phyloP scores from a whole-genome alignment of 495 filamentous ascomycete species.

The Penicillium angulare region DNA sequence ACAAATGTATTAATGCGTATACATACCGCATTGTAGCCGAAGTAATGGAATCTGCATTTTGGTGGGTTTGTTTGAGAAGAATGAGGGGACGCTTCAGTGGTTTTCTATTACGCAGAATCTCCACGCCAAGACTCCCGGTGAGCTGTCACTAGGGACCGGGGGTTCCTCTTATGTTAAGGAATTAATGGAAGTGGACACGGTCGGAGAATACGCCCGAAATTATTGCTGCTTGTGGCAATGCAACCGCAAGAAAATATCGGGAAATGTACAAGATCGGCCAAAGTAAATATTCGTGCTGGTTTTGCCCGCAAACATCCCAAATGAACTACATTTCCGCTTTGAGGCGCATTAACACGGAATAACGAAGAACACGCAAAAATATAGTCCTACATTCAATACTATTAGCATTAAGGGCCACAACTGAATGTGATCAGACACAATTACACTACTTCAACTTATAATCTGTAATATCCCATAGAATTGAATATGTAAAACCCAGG shows the following conservation, averaged over 20 bases:
- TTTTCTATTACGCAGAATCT: conserved; percentile 23
- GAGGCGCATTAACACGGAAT: too few species aligned
- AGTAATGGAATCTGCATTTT: conserved; percentile 82
- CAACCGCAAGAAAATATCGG: neutral
- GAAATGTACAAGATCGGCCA: neutral
- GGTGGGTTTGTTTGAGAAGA: conserved; percentile 15
- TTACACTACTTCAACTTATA: too few species aligned
- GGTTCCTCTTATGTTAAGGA: neutral
- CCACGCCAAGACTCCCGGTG: conserved; percentile 28
- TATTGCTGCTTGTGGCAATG: neutral
- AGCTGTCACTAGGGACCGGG: conserved; percentile 9
- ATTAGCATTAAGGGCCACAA: too few species aligned
- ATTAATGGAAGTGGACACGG: neutral
- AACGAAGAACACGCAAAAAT: too few species aligned
- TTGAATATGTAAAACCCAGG: too few species aligned
- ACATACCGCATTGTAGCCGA: conserved; percentile 85
- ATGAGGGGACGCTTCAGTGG: conserved; percentile 9
- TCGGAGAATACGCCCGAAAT: neutral
- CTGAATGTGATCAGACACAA: too few species aligned
- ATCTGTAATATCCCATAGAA: too few species aligned
- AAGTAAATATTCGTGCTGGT: neutral
- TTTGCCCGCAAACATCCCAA: neutral
- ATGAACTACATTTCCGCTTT: neutral
- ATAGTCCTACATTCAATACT: too few species aligned
- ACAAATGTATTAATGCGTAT: neutral